phyloP scores from a whole-genome alignment of 805 yeast genomes.

The Ogataea paraovalis region DNA sequence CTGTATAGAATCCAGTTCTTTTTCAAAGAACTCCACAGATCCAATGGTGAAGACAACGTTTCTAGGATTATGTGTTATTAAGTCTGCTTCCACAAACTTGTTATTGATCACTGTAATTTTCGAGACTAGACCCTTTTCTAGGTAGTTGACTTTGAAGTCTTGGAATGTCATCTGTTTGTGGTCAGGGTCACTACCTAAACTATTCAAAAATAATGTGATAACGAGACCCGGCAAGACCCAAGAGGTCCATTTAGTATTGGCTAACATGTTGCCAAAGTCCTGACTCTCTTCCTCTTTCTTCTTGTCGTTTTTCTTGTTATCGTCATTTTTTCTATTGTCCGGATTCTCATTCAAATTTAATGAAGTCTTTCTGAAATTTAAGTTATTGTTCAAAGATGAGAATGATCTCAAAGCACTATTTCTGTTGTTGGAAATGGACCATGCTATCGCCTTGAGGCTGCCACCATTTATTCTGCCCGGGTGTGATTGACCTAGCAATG shows the following conservation, averaged over 20 bases:
- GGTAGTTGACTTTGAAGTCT: constrained; percentile 72
- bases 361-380: neutral
- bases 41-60: constrained; percentile 72
- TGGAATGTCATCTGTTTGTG: constrained; percentile 72
- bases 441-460: neutral
- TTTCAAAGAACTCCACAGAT: constrained; percentile 83
- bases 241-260: constrained; percentile 20
- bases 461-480: neutral
- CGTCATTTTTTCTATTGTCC: neutral
- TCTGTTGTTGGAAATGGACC: neutral
- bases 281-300: neutral
- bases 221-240: constrained; percentile 28
- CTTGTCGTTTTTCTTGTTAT: neutral
- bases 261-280: constrained; percentile 1
- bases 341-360: neutral
- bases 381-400: neutral
- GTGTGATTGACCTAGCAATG: neutral
- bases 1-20: constrained; percentile 71
- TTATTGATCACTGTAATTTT: constrained; percentile 75
- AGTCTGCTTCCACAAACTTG: constrained; percentile 64
- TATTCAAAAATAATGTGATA: constrained; percentile 19
- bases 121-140: constrained; percentile 75
- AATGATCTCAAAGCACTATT: neutral
- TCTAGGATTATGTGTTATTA: constrained; percentile 28
- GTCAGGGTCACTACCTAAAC: constrained; percentile 13